Conservation (phyloP, 2,329 filamentous ascomycete genomes). For the Akanthomyces uredinophilus region DNA sequence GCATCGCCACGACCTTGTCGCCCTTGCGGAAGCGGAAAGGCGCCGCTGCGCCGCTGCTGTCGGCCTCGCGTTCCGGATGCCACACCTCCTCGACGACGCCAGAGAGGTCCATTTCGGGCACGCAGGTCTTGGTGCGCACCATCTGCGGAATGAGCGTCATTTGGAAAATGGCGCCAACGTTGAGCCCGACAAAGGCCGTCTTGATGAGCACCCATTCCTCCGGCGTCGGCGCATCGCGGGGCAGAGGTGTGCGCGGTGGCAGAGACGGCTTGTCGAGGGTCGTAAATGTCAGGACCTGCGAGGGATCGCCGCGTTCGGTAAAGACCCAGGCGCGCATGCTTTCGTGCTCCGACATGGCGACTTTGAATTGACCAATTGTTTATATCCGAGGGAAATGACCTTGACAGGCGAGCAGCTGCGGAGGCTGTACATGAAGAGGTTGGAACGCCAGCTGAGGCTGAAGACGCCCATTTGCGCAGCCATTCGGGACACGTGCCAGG, state of each 20-base stretch:
- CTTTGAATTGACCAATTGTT: neutral
- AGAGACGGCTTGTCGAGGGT: slow-evolving; percentile 21
- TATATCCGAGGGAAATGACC: neutral
- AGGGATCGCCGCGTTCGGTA: slow-evolving; percentile 24
- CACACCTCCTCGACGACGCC: slow-evolving; percentile 35
- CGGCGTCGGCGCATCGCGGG: slow-evolving; percentile 22
- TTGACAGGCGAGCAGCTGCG: no score
- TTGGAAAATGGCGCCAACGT: slow-evolving; percentile 38
- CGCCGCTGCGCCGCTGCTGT: neutral
- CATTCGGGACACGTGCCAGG: neutral
- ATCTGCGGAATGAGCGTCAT: slow-evolving; percentile 37
- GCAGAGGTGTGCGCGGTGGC: slow-evolving; percentile 24
- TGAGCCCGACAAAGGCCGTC: slow-evolving; percentile 40
- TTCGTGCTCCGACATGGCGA: neutral
- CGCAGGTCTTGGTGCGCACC: slow-evolving; percentile 30
- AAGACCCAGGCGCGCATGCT: slow-evolving; percentile 26
- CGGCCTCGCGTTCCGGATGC: slow-evolving; percentile 19
- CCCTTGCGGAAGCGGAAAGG: slow-evolving; percentile 25
- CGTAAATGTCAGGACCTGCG: slow-evolving; percentile 24
- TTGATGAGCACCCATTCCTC: slow-evolving; percentile 36
- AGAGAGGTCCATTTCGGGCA: slow-evolving; percentile 41
- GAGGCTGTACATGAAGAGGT: neutral
- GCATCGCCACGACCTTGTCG: slow-evolving; percentile 33
- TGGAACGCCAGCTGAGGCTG: neutral
- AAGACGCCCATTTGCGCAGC: neutral